Percentiles rank a stretch among this genome's conserved stretches.
Conservation (phyloP, 768 basidiomycete genomes). For the Neoboletus subvelutipes region DNA sequence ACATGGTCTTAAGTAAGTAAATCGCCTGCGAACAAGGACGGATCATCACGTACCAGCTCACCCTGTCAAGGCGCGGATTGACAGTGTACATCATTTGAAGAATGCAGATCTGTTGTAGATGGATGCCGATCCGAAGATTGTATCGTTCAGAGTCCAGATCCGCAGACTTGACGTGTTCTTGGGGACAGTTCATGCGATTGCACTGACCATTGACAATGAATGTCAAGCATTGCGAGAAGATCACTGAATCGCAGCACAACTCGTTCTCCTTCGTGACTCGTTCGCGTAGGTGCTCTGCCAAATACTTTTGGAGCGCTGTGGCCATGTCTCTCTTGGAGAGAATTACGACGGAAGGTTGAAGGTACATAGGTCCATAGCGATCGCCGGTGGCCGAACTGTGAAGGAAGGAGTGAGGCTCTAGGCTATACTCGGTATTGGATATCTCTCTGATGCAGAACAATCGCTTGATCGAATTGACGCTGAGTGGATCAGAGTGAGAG, state of each 20-base stretch:
- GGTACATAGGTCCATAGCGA: background rate
- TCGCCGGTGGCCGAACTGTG: background rate
- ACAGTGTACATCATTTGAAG: conserved; percentile 32
- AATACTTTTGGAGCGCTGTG: conserved; percentile 16
- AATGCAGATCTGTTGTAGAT: conserved; percentile 52
- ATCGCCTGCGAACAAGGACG: background rate
- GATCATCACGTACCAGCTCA: conserved; percentile 3
- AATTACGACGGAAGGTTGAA: conserved; percentile 8
- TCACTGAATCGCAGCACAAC: conserved; percentile 27
- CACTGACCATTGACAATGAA: conserved; percentile 25
- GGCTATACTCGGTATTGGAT: conserved; percentile 6
- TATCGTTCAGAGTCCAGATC: conserved; percentile 33
- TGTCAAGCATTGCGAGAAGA: conserved; percentile 42
- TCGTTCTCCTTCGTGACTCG: conserved; percentile 34
- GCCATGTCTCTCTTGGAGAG: conserved; percentile 25
- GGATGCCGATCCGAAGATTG: conserved; percentile 40
- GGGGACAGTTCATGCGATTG: conserved; percentile 30
- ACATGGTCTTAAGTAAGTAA: background rate
- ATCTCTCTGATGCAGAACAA: conserved; percentile 22
- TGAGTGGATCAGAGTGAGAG: background rate
- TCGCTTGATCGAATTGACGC: conserved; percentile 23
- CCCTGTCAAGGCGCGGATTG: conserved; percentile 1
- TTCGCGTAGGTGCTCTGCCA: conserved; percentile 29
- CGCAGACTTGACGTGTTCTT: conserved; percentile 33
- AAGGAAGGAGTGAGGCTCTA: conserved; percentile 8